These are phyloP conservation scores for Hordeum marinum DNA, from an alignment of 176 grass and related monocot species.

Conservation along the genomic window DNA sequence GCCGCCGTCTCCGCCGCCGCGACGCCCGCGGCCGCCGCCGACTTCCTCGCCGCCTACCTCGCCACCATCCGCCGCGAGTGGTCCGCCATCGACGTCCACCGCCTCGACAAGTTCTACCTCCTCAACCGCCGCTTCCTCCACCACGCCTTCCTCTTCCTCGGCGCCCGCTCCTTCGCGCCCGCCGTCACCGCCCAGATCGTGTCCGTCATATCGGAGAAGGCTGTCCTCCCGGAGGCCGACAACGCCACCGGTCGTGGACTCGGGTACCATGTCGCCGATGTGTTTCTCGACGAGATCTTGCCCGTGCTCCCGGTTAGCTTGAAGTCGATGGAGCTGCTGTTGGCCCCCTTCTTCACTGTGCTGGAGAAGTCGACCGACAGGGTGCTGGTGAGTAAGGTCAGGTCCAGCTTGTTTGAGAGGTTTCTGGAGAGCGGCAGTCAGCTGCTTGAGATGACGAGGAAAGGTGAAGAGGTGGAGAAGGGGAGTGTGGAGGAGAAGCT, in stretches of 20 bases:
- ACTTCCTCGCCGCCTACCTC: constrained; percentile 62
- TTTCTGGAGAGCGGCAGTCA: constrained; percentile 40
- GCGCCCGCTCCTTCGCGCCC: constrained; percentile 42
- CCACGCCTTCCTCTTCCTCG: constrained; percentile 67
- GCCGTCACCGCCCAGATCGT: constrained; percentile 29
- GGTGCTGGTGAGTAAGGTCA: constrained; percentile 75
- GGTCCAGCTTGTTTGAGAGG: constrained; percentile 53
- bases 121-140: constrained; percentile 69
- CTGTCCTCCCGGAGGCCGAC: constrained; percentile 40
- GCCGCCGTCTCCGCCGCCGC: constrained; percentile 41
- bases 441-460: constrained; percentile 50
- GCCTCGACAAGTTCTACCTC: constrained; percentile 97
- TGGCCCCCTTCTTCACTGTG: constrained; percentile 65
- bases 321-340: constrained; percentile 32
- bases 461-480: constrained; percentile 44
- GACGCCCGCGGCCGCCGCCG: constrained; percentile 26
- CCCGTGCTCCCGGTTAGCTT: constrained; percentile 52
- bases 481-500: constrained; percentile 57
- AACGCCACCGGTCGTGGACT: constrained; percentile 38
- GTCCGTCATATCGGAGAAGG: constrained; percentile 41
- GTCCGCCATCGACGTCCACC: constrained; percentile 77
- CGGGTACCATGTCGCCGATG: constrained; percentile 75
- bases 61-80: constrained; percentile 87
- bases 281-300: constrained; percentile 73
- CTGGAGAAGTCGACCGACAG: constrained; percentile 58